Evolutionary conservation across 345 rosid genomes (phyloP), one percentile per base, ranked within the genome.

Genomic region (Euclidium syriacum): DNA sequence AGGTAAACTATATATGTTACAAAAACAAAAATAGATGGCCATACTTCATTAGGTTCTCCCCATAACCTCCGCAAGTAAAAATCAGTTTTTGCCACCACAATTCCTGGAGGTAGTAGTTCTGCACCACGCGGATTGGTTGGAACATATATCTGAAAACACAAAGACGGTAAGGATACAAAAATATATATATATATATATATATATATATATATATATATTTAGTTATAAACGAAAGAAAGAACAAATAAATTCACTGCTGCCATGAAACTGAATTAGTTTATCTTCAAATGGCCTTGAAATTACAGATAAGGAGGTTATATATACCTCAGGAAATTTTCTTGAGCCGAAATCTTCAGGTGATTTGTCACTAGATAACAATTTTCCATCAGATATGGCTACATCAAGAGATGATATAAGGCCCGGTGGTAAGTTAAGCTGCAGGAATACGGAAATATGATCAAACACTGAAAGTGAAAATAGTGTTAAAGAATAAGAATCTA

Each of bases 1-100:
- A 12, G 15, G 18, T 4, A 40, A 23, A 15, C 34, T n/a, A 8
- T 1, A 23, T 2, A 17, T 16, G 8, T 17, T 17, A 10, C 10
- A 1, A 15, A 29, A 16, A 16, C 2, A 27, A 24, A 10, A n/a
- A 43, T 53, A 34, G 23, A 33, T 14, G 11, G 51, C 12, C 76
- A 48, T 83, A 91, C 98, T 86, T 88, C 90, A 79, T 70, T 78
- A 20, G 98, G 98, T 32, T 91, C 95, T 70, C 96, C 98, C 96
- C 92, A 88, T 70, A 91, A 78, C 78, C 95, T 83, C 53, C 85
- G 92, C 73, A 82, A 68, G 75, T 85, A 83, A 25, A 88, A 74
- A 76, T 91, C 96, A 5, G 95, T 71, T 77, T 86, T 80, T 10
- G 92, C 46, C 51, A 72, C 96, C 55, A 91, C 70, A 68, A 91